A percentile compares a stretch with the other conserved stretches of the same genome.
Evolutionary conservation across 192 early-diverging fungal species (phyloP).

Genomic region (Backusella westeae): DNA sequence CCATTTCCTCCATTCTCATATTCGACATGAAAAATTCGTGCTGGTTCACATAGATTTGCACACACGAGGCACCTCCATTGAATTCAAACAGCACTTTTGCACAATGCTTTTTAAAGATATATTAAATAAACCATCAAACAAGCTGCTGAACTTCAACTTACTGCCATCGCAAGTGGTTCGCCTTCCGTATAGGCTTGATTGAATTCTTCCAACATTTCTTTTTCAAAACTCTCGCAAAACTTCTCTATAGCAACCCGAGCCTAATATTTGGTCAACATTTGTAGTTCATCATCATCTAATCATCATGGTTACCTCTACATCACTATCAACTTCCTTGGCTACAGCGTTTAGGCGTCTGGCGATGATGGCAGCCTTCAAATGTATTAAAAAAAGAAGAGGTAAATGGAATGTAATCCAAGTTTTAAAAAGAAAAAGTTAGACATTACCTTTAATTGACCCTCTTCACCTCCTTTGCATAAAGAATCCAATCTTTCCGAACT

Average conservation of each 20-base stretch:
- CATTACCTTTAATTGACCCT: slow-evolving; percentile 78
- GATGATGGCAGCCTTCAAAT: slow-evolving; percentile 74
- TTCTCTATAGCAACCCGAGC: slow-evolving; percentile 85
- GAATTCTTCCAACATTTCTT: slow-evolving; percentile 82
- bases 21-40: slow-evolving; percentile 93
- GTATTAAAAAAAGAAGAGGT: background rate
- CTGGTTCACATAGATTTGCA: slow-evolving; percentile 96
- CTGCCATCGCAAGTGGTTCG: slow-evolving; percentile 75
- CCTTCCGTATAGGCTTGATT: slow-evolving; percentile 79
- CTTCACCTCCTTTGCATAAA: slow-evolving; percentile 69
- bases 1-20: slow-evolving; percentile 62
- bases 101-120: slow-evolving; percentile 54
- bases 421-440: background rate
- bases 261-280: slow-evolving; percentile 42
- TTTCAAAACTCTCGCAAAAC: slow-evolving; percentile 92
- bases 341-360: slow-evolving; percentile 82
- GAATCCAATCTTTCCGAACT: slow-evolving; percentile 71
- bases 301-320: slow-evolving; percentile 48
- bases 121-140: background rate
- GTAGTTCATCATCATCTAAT: background rate
- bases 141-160: slow-evolving; percentile 35
- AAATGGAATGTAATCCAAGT: background rate
- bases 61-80: slow-evolving; percentile 93
- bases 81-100: slow-evolving; percentile 89
- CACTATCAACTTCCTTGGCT: slow-evolving; percentile 76